These are phyloP conservation scores for Meyerozyma elateridarum DNA, from an alignment of 1,139 yeast species.

Conservation along the genomic window DNA sequence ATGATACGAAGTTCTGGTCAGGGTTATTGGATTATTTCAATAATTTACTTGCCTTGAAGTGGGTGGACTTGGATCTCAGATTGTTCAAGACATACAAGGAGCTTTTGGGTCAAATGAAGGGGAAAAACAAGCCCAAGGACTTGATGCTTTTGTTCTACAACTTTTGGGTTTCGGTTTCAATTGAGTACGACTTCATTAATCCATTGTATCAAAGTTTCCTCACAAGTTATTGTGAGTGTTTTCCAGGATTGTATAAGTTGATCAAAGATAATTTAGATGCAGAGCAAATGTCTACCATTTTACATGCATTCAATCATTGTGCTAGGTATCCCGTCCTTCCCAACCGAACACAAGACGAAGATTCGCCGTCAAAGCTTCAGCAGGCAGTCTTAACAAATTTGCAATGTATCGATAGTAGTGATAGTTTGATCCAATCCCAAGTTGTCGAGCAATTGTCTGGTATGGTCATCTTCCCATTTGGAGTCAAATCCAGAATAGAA, in stretches of 20 bases:
- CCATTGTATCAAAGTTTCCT: constrained; percentile 56
- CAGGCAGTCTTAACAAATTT: constrained; percentile 44
- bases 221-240: constrained; percentile 46
- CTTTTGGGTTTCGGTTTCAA: constrained; percentile 60
- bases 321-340: constrained; percentile 67
- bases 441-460: constrained; percentile 51
- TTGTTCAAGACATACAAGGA: constrained; percentile 50
- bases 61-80: constrained; percentile 45
- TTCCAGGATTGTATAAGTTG: constrained; percentile 41
- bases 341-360: constrained; percentile 38
- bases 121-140: constrained; percentile 12
- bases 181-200: constrained; percentile 54
- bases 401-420: constrained; percentile 25
- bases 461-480: constrained; percentile 54
- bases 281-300: constrained; percentile 36
- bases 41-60: constrained; percentile 30
- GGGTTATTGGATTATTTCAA: constrained; percentile 46
- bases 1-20: constrained; percentile 39
- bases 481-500: constrained; percentile 50
- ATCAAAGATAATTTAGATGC: constrained; percentile 23
- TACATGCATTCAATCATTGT: constrained; percentile 51
- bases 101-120: constrained; percentile 32
- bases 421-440: constrained; percentile 36
- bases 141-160: constrained; percentile 43
- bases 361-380: constrained; percentile 52